Conservation (phyloP, 78 protist species). For the Bodo saltans region DNA sequence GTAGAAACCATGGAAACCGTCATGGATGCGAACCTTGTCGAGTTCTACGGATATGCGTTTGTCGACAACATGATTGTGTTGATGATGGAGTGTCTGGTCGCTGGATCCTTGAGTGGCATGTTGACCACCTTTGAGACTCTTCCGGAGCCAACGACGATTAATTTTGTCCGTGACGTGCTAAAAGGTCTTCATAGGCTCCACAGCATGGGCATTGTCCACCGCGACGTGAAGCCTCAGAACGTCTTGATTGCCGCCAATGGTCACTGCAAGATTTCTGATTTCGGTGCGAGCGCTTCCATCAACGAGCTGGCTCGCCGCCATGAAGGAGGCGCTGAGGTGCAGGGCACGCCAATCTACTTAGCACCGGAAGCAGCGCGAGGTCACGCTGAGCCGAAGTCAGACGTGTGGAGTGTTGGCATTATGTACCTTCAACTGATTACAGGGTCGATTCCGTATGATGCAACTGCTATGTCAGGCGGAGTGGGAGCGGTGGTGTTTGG, state of each 20-base stretch:
- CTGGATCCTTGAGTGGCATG: too few relatives aligned
- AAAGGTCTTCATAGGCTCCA: slow-evolving; percentile 91
- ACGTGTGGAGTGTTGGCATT: slow-evolving; percentile 18
- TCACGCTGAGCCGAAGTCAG: not conserved
- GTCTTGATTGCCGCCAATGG: slow-evolving; percentile 82
- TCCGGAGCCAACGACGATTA: too few relatives aligned
- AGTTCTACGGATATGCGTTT: too few relatives aligned
- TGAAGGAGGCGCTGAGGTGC: not conserved
- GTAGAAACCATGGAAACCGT: too few relatives aligned
- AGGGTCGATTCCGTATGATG: not conserved
- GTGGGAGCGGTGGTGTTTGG: too few relatives aligned
- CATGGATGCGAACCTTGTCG: too few relatives aligned
- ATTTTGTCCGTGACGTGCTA: slow-evolving; percentile 90
- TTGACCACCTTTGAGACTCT: too few relatives aligned
- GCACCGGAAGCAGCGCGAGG: slow-evolving; percentile 27
- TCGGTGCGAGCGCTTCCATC: slow-evolving; percentile 3
- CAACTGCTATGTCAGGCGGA: too few relatives aligned
- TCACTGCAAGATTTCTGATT: slow-evolving; percentile 13
- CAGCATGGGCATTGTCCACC: slow-evolving; percentile 86
- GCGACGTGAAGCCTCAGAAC: slow-evolving; percentile 95
- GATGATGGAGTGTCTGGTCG: too few relatives aligned
- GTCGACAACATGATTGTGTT: too few relatives aligned
- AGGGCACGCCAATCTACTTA: slow-evolving; percentile 21
- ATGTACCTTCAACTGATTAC: not conserved
- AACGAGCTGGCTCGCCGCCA: not conserved